Conservation (phyloP, 495 filamentous ascomycete species). For the Xylaria venustula region DNA sequence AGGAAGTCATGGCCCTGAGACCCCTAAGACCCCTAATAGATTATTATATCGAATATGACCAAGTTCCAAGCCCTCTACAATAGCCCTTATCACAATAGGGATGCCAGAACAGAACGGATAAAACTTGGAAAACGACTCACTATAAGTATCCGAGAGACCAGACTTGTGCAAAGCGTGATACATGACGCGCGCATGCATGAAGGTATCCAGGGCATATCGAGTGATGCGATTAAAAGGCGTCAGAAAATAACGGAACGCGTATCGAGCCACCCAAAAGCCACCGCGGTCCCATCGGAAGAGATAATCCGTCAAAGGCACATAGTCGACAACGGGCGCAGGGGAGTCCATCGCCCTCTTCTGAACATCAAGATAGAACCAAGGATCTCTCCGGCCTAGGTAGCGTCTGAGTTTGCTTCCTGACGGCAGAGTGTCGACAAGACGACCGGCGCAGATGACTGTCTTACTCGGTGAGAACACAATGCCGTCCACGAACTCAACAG, state of each 20-base stretch:
- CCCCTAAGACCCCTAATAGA: too few relatives aligned
- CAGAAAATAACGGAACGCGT: slow-evolving; percentile 52
- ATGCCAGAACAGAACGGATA: too few relatives aligned
- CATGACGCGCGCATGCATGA: slow-evolving; percentile 59
- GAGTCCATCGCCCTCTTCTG: slow-evolving; percentile 18
- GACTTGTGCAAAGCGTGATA: slow-evolving; percentile 54
- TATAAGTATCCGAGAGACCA: slow-evolving; percentile 37
- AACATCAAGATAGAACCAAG: slow-evolving; percentile 56
- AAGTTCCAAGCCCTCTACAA: too few relatives aligned
- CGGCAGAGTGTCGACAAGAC: slow-evolving; percentile 39
- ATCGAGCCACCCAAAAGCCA: slow-evolving; percentile 56
- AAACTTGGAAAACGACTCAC: too few relatives aligned
- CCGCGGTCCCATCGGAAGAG: slow-evolving; percentile 63
- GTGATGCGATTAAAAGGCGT: slow-evolving; percentile 55
- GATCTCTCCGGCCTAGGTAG: slow-evolving; percentile 44
- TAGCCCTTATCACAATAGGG: too few relatives aligned
- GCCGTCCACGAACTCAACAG: slow-evolving; percentile 48
- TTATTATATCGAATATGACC: too few relatives aligned
- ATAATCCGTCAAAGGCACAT: slow-evolving; percentile 53
- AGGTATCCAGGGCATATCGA: slow-evolving; percentile 48
- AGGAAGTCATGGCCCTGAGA: too few relatives aligned
- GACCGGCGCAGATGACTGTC: slow-evolving; percentile 53
- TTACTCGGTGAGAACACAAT: slow-evolving; percentile 49
- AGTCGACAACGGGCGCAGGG: slow-evolving; percentile 17
- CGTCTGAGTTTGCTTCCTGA: slow-evolving; percentile 26